A percentile compares a stretch with the other conserved stretches of the same genome.
phyloP scores from a whole-genome alignment of 805 yeast genomes.

The Suhomyces sp. region DNA sequence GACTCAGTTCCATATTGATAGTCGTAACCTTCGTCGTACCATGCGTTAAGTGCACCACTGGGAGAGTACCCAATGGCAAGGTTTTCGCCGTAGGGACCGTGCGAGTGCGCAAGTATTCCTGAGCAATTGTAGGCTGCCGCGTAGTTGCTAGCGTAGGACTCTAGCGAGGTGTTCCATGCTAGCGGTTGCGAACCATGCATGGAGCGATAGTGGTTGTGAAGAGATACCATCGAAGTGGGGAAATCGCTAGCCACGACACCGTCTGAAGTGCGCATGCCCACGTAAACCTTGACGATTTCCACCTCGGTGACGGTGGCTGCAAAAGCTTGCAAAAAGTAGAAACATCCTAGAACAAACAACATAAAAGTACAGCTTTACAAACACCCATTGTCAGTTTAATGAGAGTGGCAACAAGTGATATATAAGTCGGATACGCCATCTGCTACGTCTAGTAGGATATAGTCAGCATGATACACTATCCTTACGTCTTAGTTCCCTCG shows the following conservation, averaged over 20 bases:
- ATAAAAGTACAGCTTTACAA: too few species aligned
- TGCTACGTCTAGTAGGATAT: too few species aligned
- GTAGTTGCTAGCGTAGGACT: slow-evolving; percentile 29
- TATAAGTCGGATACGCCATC: too few species aligned
- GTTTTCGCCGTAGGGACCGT: slow-evolving; percentile 39
- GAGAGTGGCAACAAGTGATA: too few species aligned
- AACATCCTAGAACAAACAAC: not conserved
- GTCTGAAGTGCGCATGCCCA: not conserved
- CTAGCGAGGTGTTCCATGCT: slow-evolving; percentile 30
- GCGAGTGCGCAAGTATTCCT: slow-evolving; percentile 33
- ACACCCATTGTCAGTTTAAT: too few species aligned
- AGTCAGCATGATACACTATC: too few species aligned
- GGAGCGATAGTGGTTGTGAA: slow-evolving; percentile 30
- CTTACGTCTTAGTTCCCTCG: too few species aligned
- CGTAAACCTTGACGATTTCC: slow-evolving; percentile 1
- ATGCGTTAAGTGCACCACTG: slow-evolving; percentile 34
- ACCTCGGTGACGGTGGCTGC: slow-evolving; percentile 4
- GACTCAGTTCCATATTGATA: slow-evolving; percentile 27
- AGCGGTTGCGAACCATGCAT: slow-evolving; percentile 29
- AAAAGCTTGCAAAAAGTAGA: not conserved
- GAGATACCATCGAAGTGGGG: slow-evolving; percentile 19
- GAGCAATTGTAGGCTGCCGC: slow-evolving; percentile 35
- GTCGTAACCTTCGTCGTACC: slow-evolving; percentile 36
- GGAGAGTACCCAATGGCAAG: slow-evolving; percentile 37
- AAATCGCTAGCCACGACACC: slow-evolving; percentile 7